Conservation (phyloP, 805 yeast genomes). For the Wickerhamiella australiensis region DNA sequence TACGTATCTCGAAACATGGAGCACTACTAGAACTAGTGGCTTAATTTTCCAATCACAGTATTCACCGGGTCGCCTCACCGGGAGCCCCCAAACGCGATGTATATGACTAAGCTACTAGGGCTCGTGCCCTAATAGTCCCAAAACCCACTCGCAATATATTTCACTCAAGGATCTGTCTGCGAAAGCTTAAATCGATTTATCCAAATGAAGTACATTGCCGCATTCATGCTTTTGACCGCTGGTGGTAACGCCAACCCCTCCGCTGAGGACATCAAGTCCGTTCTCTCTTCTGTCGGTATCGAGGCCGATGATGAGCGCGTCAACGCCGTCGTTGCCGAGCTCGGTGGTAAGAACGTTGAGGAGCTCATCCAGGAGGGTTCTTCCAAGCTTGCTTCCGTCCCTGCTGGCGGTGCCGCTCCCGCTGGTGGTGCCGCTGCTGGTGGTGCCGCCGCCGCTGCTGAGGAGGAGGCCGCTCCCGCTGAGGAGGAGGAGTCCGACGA, state of each 20-base stretch:
- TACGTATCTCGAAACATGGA: no score
- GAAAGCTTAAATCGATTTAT: constrained; percentile 28
- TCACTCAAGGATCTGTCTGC: constrained; percentile 13
- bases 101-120: constrained; percentile 1
- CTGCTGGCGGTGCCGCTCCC: constrained; percentile 95
- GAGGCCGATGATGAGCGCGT: constrained; percentile 88
- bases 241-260: constrained; percentile 94
- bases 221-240: constrained; percentile 94
- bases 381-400: constrained; percentile 92
- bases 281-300: constrained; percentile 89
- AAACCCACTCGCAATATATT: constrained; percentile 11
- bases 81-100: no score
- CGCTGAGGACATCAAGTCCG: constrained; percentile 77
- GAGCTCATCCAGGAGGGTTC: constrained; percentile 92
- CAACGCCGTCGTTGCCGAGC: constrained; percentile 63
- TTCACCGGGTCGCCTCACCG: no score
- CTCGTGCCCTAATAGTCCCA: background rate
- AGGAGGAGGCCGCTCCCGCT: constrained; percentile 54
- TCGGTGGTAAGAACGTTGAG: constrained; percentile 84
- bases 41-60: no score
- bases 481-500: constrained; percentile 35
- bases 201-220: constrained; percentile 93
- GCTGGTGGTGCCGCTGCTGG: constrained; percentile 60
- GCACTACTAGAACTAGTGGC: no score
- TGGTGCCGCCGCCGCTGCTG: constrained; percentile 60